phyloP scores from a whole-genome alignment of 1,284 basidiomycete species.

The Papiliotrema fonsecae region DNA sequence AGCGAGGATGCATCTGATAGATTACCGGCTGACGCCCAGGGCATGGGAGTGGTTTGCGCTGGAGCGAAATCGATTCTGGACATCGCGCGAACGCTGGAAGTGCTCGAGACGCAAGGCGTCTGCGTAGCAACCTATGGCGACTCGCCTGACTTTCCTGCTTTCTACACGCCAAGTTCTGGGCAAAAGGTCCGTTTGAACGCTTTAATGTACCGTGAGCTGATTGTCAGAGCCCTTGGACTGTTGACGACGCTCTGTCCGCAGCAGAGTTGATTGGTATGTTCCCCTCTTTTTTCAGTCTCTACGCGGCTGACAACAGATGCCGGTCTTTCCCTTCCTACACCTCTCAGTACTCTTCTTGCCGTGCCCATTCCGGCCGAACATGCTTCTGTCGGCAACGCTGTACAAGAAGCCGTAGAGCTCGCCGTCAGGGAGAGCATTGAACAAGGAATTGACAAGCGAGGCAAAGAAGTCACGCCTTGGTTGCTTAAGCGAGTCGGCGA shows the following conservation, averaged over 20 bases:
- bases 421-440: constrained; percentile 79
- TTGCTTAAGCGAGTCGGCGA: constrained; percentile 78
- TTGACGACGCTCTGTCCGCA: constrained; percentile 57
- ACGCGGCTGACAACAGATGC: constrained; percentile 25
- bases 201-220: neutral
- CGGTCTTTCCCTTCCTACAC: constrained; percentile 37
- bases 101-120: constrained; percentile 94
- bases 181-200: constrained; percentile 57
- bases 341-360: constrained; percentile 62
- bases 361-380: constrained; percentile 83
- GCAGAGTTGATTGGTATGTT: constrained; percentile 66
- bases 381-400: constrained; percentile 60
- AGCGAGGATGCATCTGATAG: neutral
- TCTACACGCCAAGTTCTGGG: constrained; percentile 82
- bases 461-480: constrained; percentile 96
- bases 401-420: constrained; percentile 78
- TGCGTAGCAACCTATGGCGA: constrained; percentile 77
- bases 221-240: constrained; percentile 63
- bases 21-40: constrained; percentile 8
- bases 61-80: constrained; percentile 96
- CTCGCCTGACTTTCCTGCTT: constrained; percentile 83
- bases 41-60: constrained; percentile 82
- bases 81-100: constrained; percentile 87
- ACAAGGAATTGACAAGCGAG: constrained; percentile 71
- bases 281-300: neutral